Percentiles rank a stretch among this genome's conserved stretches.
Evolutionary conservation across 108 stramenopile species (phyloP).

Genomic region (Nitzschia sp.): DNA sequence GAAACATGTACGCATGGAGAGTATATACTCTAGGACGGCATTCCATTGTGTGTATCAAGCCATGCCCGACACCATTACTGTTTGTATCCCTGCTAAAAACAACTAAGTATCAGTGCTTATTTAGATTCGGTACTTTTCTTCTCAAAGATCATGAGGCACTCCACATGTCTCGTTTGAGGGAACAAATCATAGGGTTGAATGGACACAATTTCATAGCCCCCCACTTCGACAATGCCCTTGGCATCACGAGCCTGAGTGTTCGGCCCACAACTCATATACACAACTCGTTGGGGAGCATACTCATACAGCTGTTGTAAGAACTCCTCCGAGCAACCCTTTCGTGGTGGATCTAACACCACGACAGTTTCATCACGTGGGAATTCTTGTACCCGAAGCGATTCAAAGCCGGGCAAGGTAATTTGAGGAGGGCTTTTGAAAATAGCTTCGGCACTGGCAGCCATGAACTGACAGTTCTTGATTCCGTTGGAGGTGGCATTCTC

Average conservation of each 20-base stretch:
- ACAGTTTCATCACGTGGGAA: slow-evolving; percentile 85
- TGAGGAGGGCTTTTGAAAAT: slow-evolving; percentile 73
- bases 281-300: slow-evolving; percentile 82
- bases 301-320: slow-evolving; percentile 89
- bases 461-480: slow-evolving; percentile 77
- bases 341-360: slow-evolving; percentile 94
- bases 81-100: too few relatives aligned
- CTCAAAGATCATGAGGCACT: slow-evolving; percentile 92
- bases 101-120: too few relatives aligned
- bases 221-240: slow-evolving; percentile 63
- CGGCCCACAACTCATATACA: slow-evolving; percentile 96
- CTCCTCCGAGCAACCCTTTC: slow-evolving; percentile 90
- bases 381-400: slow-evolving; percentile 48
- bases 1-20: too few relatives aligned
- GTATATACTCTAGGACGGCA: too few relatives aligned
- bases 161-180: slow-evolving; percentile 96
- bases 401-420: slow-evolving; percentile 33
- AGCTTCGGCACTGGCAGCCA: slow-evolving; percentile 85
- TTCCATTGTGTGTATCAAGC: too few relatives aligned
- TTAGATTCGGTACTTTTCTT: slow-evolving; percentile 10
- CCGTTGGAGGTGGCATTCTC: slow-evolving; percentile 82
- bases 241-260: slow-evolving; percentile 97
- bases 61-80: too few relatives aligned
- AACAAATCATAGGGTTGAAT: slow-evolving; percentile 95
- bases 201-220: slow-evolving; percentile 77